Evolutionary conservation across 2,329 filamentous ascomycete genomes (phyloP), one percentile per base, ranked within the genome.

Genomic region (Knufia petricola): DNA sequence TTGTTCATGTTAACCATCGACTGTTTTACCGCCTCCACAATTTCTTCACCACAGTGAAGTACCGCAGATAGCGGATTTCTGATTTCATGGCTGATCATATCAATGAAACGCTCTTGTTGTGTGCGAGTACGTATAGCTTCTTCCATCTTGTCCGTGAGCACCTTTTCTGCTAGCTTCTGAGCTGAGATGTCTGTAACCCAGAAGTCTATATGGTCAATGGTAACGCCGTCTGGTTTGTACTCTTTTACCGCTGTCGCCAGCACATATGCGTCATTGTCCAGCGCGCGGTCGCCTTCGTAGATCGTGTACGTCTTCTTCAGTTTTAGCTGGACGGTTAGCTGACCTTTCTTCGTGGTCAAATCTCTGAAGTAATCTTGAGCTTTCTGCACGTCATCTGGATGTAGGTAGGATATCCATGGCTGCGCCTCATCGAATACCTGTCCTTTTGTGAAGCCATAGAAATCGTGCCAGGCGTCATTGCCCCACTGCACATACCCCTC

Each of bases 151-250:
- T 81, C 75, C 58, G 77, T 85, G 63, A 92, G 85, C 28, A 87
- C 79, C 40, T 82, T 79, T 63, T 92, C 86, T 1, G 86, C 85
- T 73, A 81, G 82, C 63, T 94, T 94, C 85, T 47, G 84, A 78
- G 12, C 82, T 87, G 54, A n/a, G n/a, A 94, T 92, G 59, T 94
- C 86, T 0, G 85, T 88, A 42, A 92, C 82, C 7, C 58, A 51
- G 24, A 45, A 48, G n/a, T 48, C 37, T n/a, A 51, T 45, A 21
- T 38, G 28, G 34, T 50, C 48, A 30, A 45, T 23, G 4, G 23
- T 28, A 17, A n/a, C 13, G 12, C 23, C 38, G 10, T 48, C 38
- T 34, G 7, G 20, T 21, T 23, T 41, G 21, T 37, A 48, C 28
- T 36, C 46, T 21, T 34, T 15, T 15, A 32, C 26, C 17, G 30